Conservation (phyloP, 176 grass and related monocot genomes). For the Elymus sibiricus region DNA sequence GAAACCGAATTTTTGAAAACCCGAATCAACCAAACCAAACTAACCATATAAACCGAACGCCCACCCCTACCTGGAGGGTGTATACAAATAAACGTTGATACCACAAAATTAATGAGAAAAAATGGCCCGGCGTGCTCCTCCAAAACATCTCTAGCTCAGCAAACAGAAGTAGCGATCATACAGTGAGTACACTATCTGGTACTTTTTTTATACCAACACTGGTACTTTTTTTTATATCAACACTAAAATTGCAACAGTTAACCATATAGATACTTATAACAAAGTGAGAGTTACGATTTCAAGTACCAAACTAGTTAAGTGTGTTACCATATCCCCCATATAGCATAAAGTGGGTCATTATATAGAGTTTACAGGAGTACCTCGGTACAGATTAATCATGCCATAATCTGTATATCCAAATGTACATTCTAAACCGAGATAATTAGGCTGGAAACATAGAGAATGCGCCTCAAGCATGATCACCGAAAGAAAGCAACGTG, state of each 20-base stretch:
- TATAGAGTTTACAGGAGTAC: neutral
- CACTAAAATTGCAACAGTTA: neutral
- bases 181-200: neutral
- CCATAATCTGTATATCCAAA: neutral
- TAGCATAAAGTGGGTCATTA: neutral
- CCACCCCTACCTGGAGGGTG: neutral
- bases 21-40: too few relatives aligned
- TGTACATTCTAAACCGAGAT: neutral
- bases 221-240: too few relatives aligned
- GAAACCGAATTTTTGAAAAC: too few relatives aligned
- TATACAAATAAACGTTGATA: neutral
- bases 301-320: neutral
- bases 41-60: too few relatives aligned
- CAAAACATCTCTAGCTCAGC: neutral
- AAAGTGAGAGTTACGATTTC: neutral
- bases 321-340: too few relatives aligned
- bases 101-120: neutral
- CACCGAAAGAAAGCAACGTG: neutral
- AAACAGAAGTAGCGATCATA: neutral
- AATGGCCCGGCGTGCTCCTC: neutral
- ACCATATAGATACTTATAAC: neutral
- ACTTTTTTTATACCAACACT: too few relatives aligned
- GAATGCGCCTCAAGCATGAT: neutral
- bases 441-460: neutral
- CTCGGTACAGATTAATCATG: neutral